Percentiles rank a stretch among this genome's conserved stretches.
Evolutionary conservation across 495 filamentous ascomycete genomes (phyloP).

Genomic region (Tricharina praecox): DNA sequence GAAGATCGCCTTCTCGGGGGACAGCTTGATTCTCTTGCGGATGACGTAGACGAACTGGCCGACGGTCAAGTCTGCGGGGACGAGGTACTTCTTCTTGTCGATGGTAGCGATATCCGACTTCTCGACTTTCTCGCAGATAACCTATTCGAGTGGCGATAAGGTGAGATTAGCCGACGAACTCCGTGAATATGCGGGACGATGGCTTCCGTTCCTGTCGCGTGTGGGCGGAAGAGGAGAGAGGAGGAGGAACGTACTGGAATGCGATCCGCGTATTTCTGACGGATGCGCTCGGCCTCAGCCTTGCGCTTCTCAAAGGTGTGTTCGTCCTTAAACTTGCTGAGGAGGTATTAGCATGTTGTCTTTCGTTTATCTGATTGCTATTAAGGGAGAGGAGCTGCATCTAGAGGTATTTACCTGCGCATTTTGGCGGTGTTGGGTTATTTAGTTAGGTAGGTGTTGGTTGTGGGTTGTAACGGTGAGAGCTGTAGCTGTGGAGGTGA

Average conservation of each 20-base stretch:
- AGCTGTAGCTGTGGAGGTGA: too few species aligned
- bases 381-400: constrained; percentile 6
- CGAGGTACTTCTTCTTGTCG: constrained; percentile 99
- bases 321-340: constrained; percentile 98
- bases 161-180: background rate
- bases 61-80: constrained; percentile 92
- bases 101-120: constrained; percentile 98
- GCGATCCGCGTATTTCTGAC: constrained; percentile 95
- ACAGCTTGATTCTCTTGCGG: constrained; percentile 98
- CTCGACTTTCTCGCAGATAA: constrained; percentile 99
- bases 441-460: constrained; percentile 4
- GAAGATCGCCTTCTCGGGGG: constrained; percentile 99
- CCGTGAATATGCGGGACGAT: background rate
- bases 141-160: constrained; percentile 37
- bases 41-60: constrained; percentile 99
- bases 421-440: constrained; percentile 10
- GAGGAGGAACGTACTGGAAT: constrained; percentile 74
- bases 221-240: too few species aligned
- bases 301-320: constrained; percentile 99
- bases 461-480: constrained; percentile 8
- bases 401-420: too few species aligned
- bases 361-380: background rate
- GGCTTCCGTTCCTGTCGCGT: too few species aligned
- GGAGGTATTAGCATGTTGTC: constrained; percentile 24
- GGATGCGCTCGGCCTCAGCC: constrained; percentile 96